Evolutionary conservation across 192 early-diverging fungal genomes (phyloP).

Genomic region (Mortierella hygrophila): DNA sequence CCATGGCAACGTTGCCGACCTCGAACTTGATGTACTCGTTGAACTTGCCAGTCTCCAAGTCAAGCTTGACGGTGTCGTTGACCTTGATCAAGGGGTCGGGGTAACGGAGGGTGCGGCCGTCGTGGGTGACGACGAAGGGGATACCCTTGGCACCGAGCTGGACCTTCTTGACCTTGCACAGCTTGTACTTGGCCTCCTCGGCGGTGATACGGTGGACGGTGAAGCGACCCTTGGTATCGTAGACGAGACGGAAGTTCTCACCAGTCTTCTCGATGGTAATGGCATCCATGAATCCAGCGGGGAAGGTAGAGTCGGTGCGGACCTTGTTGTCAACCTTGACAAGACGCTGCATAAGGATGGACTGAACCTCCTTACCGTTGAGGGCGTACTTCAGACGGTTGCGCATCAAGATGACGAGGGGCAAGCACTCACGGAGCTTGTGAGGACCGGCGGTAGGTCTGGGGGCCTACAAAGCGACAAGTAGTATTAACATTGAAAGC

Average conservation of each 20-base stretch:
- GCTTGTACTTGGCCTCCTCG: slow-evolving; percentile 99
- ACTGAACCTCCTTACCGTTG: slow-evolving; percentile 95
- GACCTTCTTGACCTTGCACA: slow-evolving; percentile 97
- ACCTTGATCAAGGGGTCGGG: slow-evolving; percentile 99
- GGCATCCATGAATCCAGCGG: slow-evolving; percentile 81
- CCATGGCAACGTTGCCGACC: slow-evolving; percentile 94
- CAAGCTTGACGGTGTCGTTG: slow-evolving; percentile 99
- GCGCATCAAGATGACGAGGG: slow-evolving; percentile 97
- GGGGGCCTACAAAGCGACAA: slow-evolving; percentile 73
- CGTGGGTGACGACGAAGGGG: slow-evolving; percentile 97
- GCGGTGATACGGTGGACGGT: slow-evolving; percentile 98
- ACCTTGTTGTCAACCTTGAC: slow-evolving; percentile 98
- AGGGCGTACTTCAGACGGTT: slow-evolving; percentile 99
- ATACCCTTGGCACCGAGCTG: slow-evolving; percentile 96
- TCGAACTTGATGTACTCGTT: slow-evolving; percentile 97
- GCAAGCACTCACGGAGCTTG: slow-evolving; percentile 99
- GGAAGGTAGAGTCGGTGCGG: slow-evolving; percentile 82
- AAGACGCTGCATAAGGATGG: slow-evolving; percentile 98
- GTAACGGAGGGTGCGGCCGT: slow-evolving; percentile 99
- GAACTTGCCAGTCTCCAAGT: slow-evolving; percentile 95
- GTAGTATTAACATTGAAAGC: neutral
- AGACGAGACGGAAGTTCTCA: slow-evolving; percentile 99
- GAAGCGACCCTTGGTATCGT: slow-evolving; percentile 99
- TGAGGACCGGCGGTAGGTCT: slow-evolving; percentile 98
- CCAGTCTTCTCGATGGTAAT: slow-evolving; percentile 95